A percentile compares a stretch with the other conserved stretches of the same genome.
These are phyloP conservation scores for Vaccinium corymbosum DNA, from an alignment of 148 eudicot genomes.

Conservation along the genomic window DNA sequence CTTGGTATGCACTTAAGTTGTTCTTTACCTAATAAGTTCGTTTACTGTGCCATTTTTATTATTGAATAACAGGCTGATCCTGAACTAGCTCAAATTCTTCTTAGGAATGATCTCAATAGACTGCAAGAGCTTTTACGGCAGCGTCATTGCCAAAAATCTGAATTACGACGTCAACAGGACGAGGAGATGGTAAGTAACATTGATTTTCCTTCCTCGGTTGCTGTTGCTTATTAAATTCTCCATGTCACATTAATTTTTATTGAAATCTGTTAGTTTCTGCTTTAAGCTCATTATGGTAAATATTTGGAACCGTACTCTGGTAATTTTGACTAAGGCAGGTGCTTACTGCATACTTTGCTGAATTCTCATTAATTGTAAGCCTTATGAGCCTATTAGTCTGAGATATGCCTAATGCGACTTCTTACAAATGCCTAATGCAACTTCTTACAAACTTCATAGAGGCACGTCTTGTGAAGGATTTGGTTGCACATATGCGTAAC, in stretches of 20 bases:
- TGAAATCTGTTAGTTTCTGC: neutral
- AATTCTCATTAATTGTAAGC: neutral
- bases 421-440: neutral
- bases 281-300: neutral
- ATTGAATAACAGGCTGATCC: slow-evolving; percentile 70
- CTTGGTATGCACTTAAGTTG: neutral
- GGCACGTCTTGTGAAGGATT: too few relatives aligned
- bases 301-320: neutral
- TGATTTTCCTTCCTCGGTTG: neutral
- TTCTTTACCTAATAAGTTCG: neutral
- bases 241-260: neutral
- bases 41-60: slow-evolving; percentile 7
- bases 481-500: too few relatives aligned
- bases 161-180: slow-evolving; percentile 46
- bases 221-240: neutral
- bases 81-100: slow-evolving; percentile 77
- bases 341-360: neutral
- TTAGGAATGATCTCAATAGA: slow-evolving; percentile 69
- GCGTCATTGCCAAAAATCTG: slow-evolving; percentile 72
- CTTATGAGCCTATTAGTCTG: neutral
- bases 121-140: slow-evolving; percentile 69
- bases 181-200: slow-evolving; percentile 65
- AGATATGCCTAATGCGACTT: neutral
- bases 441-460: too few relatives aligned
- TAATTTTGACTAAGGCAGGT: neutral